Percentiles rank a stretch among this genome's conserved stretches.
Evolutionary conservation across 441 rosid species (phyloP).

Genomic region (Capsella rubella): DNA sequence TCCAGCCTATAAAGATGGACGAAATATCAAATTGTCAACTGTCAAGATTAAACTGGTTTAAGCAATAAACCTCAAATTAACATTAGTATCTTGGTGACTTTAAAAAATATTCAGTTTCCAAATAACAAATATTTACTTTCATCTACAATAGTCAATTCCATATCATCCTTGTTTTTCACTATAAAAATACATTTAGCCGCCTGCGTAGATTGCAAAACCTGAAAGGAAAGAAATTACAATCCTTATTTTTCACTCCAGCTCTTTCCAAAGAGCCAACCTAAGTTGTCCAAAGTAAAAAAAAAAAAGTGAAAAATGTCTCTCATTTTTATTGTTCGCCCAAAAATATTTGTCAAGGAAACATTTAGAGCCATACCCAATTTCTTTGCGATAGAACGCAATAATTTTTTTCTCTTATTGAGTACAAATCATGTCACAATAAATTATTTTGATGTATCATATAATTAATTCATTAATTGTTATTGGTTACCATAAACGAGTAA

Average conservation of each 20-base stretch:
- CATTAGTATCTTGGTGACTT: background rate
- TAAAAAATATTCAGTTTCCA: too few relatives aligned
- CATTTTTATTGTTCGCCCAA: slow-evolving; percentile 8
- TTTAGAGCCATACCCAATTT: slow-evolving; percentile 36
- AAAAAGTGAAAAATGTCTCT: background rate
- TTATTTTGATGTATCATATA: slow-evolving; percentile 13
- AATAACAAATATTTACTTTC: background rate
- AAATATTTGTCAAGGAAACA: slow-evolving; percentile 31
- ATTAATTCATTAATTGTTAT: slow-evolving; percentile 11
- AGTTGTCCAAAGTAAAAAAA: slow-evolving; percentile 3
- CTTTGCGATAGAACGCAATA: slow-evolving; percentile 28
- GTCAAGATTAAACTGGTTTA: background rate
- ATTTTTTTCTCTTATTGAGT: slow-evolving; percentile 29
- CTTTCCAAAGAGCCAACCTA: background rate
- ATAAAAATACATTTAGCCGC: too few relatives aligned
- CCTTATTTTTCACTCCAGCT: slow-evolving; percentile 32
- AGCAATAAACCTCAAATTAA: background rate
- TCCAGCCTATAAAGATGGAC: background rate
- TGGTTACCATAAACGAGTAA: slow-evolving; percentile 27
- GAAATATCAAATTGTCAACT: background rate
- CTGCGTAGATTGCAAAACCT: background rate
- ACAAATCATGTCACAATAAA: slow-evolving; percentile 36
- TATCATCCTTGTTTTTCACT: slow-evolving; percentile 1
- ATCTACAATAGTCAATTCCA: background rate
- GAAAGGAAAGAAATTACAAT: background rate